These are phyloP conservation scores for Aspergillus melleus DNA, from an alignment of 2,329 filamentous ascomycete species.

Conservation along the genomic window DNA sequence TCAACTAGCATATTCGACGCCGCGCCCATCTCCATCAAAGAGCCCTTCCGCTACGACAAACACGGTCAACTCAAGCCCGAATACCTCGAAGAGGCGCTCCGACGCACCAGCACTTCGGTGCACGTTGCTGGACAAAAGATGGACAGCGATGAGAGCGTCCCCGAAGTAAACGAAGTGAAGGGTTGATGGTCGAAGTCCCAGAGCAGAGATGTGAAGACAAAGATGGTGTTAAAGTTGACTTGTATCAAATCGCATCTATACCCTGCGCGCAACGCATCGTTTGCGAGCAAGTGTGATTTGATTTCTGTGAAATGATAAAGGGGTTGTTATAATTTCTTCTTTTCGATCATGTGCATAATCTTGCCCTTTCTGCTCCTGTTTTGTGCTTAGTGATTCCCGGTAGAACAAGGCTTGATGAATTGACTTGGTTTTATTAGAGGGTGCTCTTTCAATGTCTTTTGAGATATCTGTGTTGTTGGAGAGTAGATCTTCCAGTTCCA, in stretches of 20 bases:
- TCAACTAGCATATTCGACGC: constrained; percentile 50
- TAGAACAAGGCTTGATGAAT: not conserved
- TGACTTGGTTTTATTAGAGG: not conserved
- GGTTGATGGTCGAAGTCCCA: not conserved
- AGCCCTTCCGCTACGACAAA: constrained; percentile 59
- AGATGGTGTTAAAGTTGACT: not conserved
- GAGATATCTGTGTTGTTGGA: too few species aligned
- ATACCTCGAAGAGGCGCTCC: constrained; percentile 45
- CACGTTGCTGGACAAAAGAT: constrained; percentile 17
- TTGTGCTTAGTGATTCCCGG: not conserved
- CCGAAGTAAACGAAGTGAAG: constrained; percentile 15
- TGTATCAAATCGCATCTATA: not conserved
- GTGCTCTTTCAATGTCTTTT: too few species aligned
- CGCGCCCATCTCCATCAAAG: constrained; percentile 50
- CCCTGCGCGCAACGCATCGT: not conserved
- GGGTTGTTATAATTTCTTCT: not conserved
- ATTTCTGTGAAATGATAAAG: not conserved
- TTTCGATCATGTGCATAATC: not conserved
- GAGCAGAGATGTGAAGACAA: not conserved
- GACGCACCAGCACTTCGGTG: constrained; percentile 22
- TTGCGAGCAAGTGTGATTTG: not conserved
- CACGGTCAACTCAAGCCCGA: constrained; percentile 53
- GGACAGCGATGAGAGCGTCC: constrained; percentile 27
- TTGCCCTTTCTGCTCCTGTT: not conserved
- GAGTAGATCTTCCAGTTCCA: too few species aligned